Base-by-base conservation (phyloP, 805 yeast species). In the Candida caryicola region DNA sequence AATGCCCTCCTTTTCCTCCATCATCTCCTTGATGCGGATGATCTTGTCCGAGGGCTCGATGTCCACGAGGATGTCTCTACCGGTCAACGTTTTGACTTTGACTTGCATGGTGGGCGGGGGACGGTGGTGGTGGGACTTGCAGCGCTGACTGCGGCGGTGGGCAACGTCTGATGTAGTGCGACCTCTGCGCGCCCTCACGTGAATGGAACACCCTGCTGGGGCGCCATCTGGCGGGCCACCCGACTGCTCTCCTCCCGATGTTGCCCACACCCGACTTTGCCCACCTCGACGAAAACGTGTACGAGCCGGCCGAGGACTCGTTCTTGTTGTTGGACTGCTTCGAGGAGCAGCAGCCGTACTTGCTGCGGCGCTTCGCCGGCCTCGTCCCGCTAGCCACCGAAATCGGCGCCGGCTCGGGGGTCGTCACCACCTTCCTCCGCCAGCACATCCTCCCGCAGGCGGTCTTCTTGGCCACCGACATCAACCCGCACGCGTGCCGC, bases 1-100 rank as follows among this genome's bases (percentile, higher is more conserved):
- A 39, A 91, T 91, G 2, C 98, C 99, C 60, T 91, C 98, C 53
- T 87, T 87, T 56, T 91, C 96, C 60, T 93, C 98, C 68, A 91
- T 79, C 57, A 84, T 77, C 58, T 91, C 97, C 63, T 91, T 91
- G 63, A 91, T 80, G 34, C 83, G 77, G 44, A 79, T 74, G 41
- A 86, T 73, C 57, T 73, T 77, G 52, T 83, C 89, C 5, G 72
- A 53, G 33, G 86, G 77, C 49, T 83, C 90, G 28, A 85, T 77
- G 49, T 83, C 88, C 44, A 85, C 77, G 42, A 84, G 78, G 52
- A 84, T 84, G 77, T 82, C 87, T 66, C 88, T 81, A 4, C 95
- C 95, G 4, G 91, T 85, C 41, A 85, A 69, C 19, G 90, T 84
- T 80, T 79, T 82, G 45, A 81, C 85, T 55, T 78, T 81, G 47